Base-by-base conservation (phyloP, 768 basidiomycete genomes). In the Mycena maculata region DNA sequence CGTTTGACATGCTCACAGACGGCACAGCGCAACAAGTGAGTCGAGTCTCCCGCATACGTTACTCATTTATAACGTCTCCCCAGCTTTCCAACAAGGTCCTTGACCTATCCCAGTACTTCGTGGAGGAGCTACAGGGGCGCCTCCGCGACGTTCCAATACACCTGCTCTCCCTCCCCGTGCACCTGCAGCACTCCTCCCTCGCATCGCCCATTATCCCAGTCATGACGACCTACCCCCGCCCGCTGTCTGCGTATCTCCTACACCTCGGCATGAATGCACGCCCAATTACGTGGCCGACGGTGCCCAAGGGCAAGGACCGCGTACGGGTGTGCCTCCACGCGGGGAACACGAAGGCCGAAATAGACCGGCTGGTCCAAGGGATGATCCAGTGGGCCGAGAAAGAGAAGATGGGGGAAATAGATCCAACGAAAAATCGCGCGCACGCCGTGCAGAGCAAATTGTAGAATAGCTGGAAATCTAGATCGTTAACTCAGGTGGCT, bases 251-350 rank as follows among this genome's bases (percentile, higher is more conserved):
- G 1, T 86, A 90, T 74, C 89, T 98, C 48, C 73, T 78, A 48
- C 61, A 77, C 23, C 78, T 79, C 3, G 85, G 86, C 1, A 84
- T 92, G 73, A 89, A 90, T 70, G 92, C 90, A 0, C 88, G 90
- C 4, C 89, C 92, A 5, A 94, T 95, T 44, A 89, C 87, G 12
- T 92, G 90, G 83, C 96, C 97, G 0, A 98, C 96, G 0, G 96
- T 98, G 0, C 94, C 96, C 0, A 90, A 90, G 58, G 95, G 94
- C 11, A 86, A 86, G 65, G 92, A 96, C 66, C 87, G 96, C 20
- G 90, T 98, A 2, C 79, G 96, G 3, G 87, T 98, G n/a, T 98
- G 96, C 76, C 73, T 98, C 28, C 93, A 96, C 73, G 89, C 95
- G 0, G 88, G 85, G 2, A 94, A 96, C 72, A 87, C 88, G 16